Evolutionary conservation across 352 stramenopile species (phyloP), one percentile per base, ranked within the genome.

Genomic region (Phytophthora pisi): DNA sequence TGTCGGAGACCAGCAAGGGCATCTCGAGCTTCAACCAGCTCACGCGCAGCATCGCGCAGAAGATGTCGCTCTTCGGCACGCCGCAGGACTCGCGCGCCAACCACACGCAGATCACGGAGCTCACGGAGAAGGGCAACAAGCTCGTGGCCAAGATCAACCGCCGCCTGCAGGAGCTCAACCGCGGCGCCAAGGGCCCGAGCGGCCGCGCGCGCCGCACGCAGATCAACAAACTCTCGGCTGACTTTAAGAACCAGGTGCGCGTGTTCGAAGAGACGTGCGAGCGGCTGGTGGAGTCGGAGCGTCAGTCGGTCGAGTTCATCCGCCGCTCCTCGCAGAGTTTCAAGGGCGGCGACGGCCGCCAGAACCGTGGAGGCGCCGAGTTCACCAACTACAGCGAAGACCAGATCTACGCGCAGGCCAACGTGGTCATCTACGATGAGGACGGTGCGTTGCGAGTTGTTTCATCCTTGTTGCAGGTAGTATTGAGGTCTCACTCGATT

Each of bases 11-110:
- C 18, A 92, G 82, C 59, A 94, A 94, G 64, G 88, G 82, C 74
- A 96, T 96, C 74, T 89, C 84, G 61, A 89, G 74, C 68, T 93
- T 96, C 67, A 93, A 93, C 70, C 85, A 92, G 70, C 75, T 93
- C 64, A 93, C 88, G 61, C 86, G 86, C 42, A 86, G 77, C 59
- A 94, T 96, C 61, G 86, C 88, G 58, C 83, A 93, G 50, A 96
- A 96, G 62, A 91, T 93, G 81, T 93, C 86, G 64, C 77, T 96
- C 13, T 94, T 94, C 66, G 81, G 82, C 46, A 94, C 88, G 52
- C 84, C 84, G 54, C 84, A 94, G 71, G 88, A 96, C 75, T 91
- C 86, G 64, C 83, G 88, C 51, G 76, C 83, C 47, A 96, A 96
- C 68, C 88, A 96, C 72, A 47, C 84, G 61, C 74, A 90, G 71